phyloP scores from a whole-genome alignment of 2,329 filamentous ascomycete genomes.

The Sporothrix curviconia region DNA sequence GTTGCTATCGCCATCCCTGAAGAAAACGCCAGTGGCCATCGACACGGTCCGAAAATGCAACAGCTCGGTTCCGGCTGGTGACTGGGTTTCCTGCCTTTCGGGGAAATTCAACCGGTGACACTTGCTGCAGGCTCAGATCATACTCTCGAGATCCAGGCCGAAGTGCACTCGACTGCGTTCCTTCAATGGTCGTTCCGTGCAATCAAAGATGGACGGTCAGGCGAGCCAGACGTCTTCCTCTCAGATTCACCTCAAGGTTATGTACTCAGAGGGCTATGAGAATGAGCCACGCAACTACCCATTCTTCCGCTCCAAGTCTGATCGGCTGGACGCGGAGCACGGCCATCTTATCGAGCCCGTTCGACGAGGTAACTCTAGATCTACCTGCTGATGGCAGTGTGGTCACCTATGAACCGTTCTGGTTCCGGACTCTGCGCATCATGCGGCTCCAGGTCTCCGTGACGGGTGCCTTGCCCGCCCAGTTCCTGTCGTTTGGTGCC shows the following conservation, averaged over 20 bases:
- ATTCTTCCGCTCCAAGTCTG: constrained; percentile 32
- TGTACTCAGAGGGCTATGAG: constrained; percentile 31
- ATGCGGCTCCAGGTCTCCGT: constrained; percentile 27
- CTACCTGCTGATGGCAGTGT: constrained; percentile 11
- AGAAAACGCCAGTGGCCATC: constrained; percentile 22
- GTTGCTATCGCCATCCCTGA: constrained; percentile 32
- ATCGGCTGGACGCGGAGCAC: constrained; percentile 28
- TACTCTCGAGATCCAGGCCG: constrained; percentile 22
- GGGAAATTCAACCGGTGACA: constrained; percentile 7
- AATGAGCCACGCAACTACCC: constrained; percentile 30
- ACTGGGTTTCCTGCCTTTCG: constrained; percentile 19
- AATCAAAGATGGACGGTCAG: not conserved
- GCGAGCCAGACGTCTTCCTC: not conserved
- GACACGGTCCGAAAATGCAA: constrained; percentile 23
- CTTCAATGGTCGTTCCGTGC: constrained; percentile 19
- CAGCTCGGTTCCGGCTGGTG: constrained; percentile 1
- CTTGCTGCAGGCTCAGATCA: constrained; percentile 20
- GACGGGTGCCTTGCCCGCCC: constrained; percentile 20
- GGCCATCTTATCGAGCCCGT: constrained; percentile 28
- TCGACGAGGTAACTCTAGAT: constrained; percentile 29
- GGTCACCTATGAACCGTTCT: constrained; percentile 31
- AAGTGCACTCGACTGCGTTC: constrained; percentile 26
- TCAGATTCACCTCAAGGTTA: constrained; percentile 19
- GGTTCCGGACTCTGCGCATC: constrained; percentile 35
- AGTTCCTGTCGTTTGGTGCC: constrained; percentile 24